A percentile compares a stretch with the other conserved stretches of the same genome.
These are phyloP conservation scores for Stachybotrys elegans DNA, from an alignment of 2,329 filamentous ascomycete genomes.

Conservation along the genomic window DNA sequence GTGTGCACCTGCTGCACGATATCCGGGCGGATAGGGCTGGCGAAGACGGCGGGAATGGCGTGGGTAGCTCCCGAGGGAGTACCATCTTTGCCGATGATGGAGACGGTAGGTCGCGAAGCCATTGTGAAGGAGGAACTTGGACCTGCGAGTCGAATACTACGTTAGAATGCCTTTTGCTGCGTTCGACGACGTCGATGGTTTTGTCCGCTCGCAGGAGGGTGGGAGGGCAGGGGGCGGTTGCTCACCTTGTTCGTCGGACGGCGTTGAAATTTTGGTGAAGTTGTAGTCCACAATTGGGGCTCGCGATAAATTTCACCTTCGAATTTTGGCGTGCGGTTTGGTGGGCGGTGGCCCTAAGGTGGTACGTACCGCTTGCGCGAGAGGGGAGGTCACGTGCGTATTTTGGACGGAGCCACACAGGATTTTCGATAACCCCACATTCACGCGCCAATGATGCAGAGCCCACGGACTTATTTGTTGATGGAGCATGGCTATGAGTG, in stretches of 20 bases:
- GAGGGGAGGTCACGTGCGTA: too few species aligned
- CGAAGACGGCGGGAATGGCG: conserved; percentile 95
- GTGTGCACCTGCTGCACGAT: conserved; percentile 99
- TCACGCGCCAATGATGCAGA: neutral
- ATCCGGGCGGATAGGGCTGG: conserved; percentile 94
- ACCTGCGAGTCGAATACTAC: conserved; percentile 21
- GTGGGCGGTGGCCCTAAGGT: conserved; percentile 37
- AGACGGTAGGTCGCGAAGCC: conserved; percentile 96
- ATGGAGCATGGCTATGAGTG: too few species aligned
- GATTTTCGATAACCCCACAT: neutral
- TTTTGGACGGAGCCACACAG: too few species aligned
- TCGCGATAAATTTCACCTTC: conserved; percentile 31
- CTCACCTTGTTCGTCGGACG: conserved; percentile 36
- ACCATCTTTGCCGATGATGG: conserved; percentile 95
- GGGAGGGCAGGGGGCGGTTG: conserved; percentile 7
- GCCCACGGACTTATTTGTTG: too few species aligned
- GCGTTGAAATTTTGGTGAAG: conserved; percentile 32
- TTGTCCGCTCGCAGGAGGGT: neutral
- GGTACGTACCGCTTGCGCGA: too few species aligned
- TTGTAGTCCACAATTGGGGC: conserved; percentile 22
- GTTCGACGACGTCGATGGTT: conserved; percentile 1
- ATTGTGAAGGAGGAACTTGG: conserved; percentile 54
- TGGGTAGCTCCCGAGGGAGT: conserved; percentile 82
- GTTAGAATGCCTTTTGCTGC: too few species aligned
- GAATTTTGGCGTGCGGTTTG: conserved; percentile 29